A percentile compares a stretch with the other conserved stretches of the same genome.
Evolutionary conservation across 208 protist species (phyloP).

Genomic region (Trypanosoma melophagium): DNA sequence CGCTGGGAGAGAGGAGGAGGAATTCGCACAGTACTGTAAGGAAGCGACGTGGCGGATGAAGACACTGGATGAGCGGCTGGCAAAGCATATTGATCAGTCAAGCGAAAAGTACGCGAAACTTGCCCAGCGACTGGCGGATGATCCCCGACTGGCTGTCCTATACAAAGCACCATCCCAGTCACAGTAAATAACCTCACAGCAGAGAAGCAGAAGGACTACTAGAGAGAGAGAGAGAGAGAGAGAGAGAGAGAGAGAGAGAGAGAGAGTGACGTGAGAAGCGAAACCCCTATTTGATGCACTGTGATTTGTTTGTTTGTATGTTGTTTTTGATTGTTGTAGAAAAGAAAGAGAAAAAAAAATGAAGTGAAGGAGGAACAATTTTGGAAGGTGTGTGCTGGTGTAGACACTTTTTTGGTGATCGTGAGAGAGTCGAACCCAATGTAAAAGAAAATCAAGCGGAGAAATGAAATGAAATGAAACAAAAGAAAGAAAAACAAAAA

Average conservation of each 20-base stretch:
- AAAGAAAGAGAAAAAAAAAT: slow-evolving; percentile 9
- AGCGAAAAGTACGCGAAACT: slow-evolving; percentile 85
- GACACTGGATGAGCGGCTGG: slow-evolving; percentile 85
- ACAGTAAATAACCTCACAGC: background rate
- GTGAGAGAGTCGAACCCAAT: too few species aligned
- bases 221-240: background rate
- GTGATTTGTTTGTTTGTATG: background rate
- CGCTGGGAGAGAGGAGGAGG: slow-evolving; percentile 73
- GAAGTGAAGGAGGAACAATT: background rate
- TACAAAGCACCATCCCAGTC: slow-evolving; percentile 32
- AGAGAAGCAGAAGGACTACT: background rate
- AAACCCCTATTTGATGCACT: background rate
- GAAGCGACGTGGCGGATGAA: slow-evolving; percentile 91
- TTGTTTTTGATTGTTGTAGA: background rate
- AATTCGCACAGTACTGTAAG: slow-evolving; percentile 86
- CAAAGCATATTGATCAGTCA: slow-evolving; percentile 84
- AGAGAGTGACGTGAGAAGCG: too few species aligned
- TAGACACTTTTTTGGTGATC: too few species aligned
- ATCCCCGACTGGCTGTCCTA: slow-evolving; percentile 64
- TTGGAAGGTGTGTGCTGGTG: background rate
- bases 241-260: background rate
- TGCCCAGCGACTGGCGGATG: slow-evolving; percentile 71
- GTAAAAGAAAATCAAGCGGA: too few species aligned
- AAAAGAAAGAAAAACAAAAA: background rate
- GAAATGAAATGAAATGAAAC: too few species aligned